Percentiles rank a stretch among this genome's conserved stretches.
Conservation (phyloP, 257 asterid genomes). For the Capsicum pubescens region DNA sequence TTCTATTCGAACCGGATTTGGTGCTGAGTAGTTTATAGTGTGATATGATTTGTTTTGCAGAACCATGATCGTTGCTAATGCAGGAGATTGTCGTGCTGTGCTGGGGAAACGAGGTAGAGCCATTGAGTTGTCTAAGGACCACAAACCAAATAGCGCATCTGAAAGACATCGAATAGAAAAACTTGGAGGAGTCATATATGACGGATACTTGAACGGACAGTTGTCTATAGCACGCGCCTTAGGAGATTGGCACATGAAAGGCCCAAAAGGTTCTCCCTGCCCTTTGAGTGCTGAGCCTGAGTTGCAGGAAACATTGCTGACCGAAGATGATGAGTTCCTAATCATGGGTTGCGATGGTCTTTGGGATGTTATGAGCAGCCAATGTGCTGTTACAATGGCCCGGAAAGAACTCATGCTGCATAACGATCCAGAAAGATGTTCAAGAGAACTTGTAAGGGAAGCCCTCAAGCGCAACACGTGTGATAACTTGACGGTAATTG, state of each 20-base stretch:
- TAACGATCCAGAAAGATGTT: conserved; percentile 87
- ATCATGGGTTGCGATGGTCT: conserved; percentile 93
- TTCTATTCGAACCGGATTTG: not conserved
- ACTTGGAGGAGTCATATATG: conserved; percentile 86
- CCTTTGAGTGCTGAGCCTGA: conserved; percentile 93
- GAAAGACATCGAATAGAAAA: conserved; percentile 76
- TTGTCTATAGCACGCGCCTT: conserved; percentile 88
- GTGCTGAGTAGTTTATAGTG: conserved; percentile 13
- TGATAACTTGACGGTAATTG: conserved; percentile 77
- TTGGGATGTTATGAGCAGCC: conserved; percentile 98
- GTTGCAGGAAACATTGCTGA: conserved; percentile 63
- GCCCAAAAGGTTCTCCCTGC: conserved; percentile 70
- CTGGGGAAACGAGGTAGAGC: conserved; percentile 89
- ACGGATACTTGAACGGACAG: conserved; percentile 90
- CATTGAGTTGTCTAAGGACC: conserved; percentile 82
- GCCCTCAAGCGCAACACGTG: conserved; percentile 84
- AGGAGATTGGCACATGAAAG: conserved; percentile 99
- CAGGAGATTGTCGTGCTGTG: conserved; percentile 95
- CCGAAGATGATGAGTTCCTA: conserved; percentile 88
- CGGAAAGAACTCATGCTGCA: conserved; percentile 88
- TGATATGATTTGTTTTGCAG: conserved; percentile 48
- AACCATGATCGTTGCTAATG: conserved; percentile 82
- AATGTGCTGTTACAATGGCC: conserved; percentile 82
- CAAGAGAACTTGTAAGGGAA: conserved; percentile 80
- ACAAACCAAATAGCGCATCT: conserved; percentile 71